Base-by-base conservation (phyloP, 306 rosid species). In the Gillenia trifoliata region DNA sequence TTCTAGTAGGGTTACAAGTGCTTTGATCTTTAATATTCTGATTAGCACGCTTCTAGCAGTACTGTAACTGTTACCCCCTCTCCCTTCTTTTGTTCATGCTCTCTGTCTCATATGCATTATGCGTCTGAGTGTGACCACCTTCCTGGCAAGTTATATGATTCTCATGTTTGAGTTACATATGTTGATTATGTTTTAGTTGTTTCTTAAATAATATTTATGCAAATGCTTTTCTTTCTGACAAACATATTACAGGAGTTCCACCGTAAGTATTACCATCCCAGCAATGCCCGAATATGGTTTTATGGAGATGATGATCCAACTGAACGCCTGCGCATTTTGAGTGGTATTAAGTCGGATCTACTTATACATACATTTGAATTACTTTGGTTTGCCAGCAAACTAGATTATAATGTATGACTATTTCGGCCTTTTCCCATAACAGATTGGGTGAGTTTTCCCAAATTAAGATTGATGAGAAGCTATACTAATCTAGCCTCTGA, bases 221-320 rank as follows among this genome's bases (percentile, higher is more conserved):
- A 55, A 30, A 52, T 30, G 38, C 56, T 82, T 59, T 75, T 47
- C 76, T 67, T 49, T 47, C 67, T 64, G 61, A 80, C 65, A 75
- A 81, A 30, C 6, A 64, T 45, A 62, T 30, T 83, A 50, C 93
- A 92, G 99, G 99, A 94, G 82, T 94, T 94, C 85, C 99, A 94
- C 74, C 40, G 90, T 71, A 92, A 92, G 76, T 94, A 88, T 82
- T 94, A 94, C 72, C 99, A 94, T 79, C 99, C 99, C 25, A 88
- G 92, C 82, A 94, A 94, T 84, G 87, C 99, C 17, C 83, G 98
- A 47, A 92, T 94, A 75, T 94, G 98, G 98, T 94, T 94, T 82
- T 94, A 94, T 81, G 99, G 99, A 86, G 95, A 94, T 81, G 99
- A 94, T 81, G 90, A 92, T 90, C 93, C 97, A 68, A 85, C 55